Base-by-base conservation (phyloP, 371 early-diverging fungal genomes). In the Synchytrium microbalum region DNA sequence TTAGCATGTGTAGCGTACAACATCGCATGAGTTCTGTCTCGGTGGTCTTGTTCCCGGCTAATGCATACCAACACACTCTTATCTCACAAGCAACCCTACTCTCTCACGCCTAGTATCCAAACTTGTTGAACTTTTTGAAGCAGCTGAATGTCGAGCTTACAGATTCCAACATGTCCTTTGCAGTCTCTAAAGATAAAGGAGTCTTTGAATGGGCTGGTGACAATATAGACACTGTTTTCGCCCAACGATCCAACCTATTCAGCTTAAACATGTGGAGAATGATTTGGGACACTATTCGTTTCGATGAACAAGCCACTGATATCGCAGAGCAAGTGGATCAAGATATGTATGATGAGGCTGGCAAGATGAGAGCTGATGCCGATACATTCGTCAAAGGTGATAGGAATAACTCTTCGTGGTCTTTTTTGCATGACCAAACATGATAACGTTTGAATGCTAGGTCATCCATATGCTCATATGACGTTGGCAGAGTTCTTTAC, bases 171-270 rank as follows among this genome's bases (percentile, higher is more conserved):
- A 86, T 86, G 86, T 66, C 72, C 25, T 85, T 86, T 65, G 52
- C 78, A 26, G 79, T 86, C 24, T 82, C 81, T 27, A 71, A 80
- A 25, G 75, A 83, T 69, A 30, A 58, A n/a, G 84, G 85, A n/a
- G 74, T 69, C 32, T 79, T 86, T 54, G 86, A 86, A 66, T 86
- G 84, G 84, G 68, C 75, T n/a, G 85, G 85, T 14, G 72, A 69
- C 29, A 78, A 72, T 62, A 61, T 81, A 53, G 54, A 64, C 54
- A 76, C 78, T 2, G 69, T 86, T 0, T 86, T 86, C 69, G 74
- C 73, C 2, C 82, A 86, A 59, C 24, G 68, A 29, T 27, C 58
- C 16, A 86, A 84, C 66, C 32, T 84, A 53, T 54, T 72, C 23
- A 55, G 27, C 16, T 58, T 19, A 3, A 63, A 71, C 19, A 68